Conservation (phyloP, 192 early-diverging fungal genomes). For the Gamsiella multidivaricata region DNA sequence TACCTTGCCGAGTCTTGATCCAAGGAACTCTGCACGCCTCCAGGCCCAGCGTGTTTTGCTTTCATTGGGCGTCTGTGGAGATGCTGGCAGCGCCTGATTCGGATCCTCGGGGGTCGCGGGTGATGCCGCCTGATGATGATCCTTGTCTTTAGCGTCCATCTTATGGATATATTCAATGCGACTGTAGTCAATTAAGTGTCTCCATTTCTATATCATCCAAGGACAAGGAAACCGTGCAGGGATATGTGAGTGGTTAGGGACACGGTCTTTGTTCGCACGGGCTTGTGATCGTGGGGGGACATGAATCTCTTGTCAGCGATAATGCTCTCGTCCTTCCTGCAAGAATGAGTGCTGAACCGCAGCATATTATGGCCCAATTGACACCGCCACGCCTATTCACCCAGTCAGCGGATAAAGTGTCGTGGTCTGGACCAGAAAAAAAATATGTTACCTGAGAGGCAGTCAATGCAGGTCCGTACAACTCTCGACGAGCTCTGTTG, state of each 20-base stretch:
- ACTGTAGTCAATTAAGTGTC: constrained; percentile 37
- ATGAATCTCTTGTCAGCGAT: no score
- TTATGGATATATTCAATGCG: constrained; percentile 37
- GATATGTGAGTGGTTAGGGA: neutral
- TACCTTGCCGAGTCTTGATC: constrained; percentile 44
- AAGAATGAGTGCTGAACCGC: neutral
- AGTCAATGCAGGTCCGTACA: constrained; percentile 34
- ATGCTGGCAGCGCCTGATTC: constrained; percentile 7
- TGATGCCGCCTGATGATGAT: neutral
- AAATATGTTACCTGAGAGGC: constrained; percentile 23
- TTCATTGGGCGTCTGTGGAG: constrained; percentile 9
- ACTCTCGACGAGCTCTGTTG: constrained; percentile 22
- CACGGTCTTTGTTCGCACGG: no score
- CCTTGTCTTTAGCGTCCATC: constrained; percentile 14
- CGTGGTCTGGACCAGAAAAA: neutral
- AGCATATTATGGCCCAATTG: neutral
- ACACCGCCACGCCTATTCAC: neutral
- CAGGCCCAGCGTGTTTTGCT: constrained; percentile 35
- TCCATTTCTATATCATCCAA: constrained; percentile 39
- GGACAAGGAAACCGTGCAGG: neutral
- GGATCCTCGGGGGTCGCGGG: constrained; percentile 6
- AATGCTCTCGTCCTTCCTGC: no score
- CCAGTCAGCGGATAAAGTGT: neutral
- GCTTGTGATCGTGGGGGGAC: no score
- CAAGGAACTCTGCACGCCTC: constrained; percentile 43